These are phyloP conservation scores for Yamadazyma nakazawae DNA, from an alignment of 805 yeast genomes.

Conservation along the genomic window DNA sequence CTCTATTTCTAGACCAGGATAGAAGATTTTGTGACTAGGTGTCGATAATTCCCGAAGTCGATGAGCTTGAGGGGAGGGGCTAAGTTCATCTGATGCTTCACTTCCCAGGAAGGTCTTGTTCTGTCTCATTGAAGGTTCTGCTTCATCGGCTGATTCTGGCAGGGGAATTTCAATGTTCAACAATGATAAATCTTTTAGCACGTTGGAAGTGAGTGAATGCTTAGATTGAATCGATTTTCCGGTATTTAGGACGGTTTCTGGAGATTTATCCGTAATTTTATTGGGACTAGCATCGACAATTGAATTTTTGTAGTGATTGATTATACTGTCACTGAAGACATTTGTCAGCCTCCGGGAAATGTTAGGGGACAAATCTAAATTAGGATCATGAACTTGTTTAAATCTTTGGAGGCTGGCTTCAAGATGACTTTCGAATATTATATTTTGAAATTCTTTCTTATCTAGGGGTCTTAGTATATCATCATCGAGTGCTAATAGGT, in stretches of 20 bases:
- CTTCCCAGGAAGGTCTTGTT: not conserved
- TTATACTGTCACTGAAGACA: slow-evolving; percentile 2
- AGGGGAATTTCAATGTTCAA: not conserved
- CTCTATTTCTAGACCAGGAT: too few species aligned
- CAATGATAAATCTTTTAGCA: slow-evolving; percentile 6
- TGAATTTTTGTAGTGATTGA: slow-evolving; percentile 5
- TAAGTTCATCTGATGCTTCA: not conserved
- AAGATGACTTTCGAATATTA: slow-evolving; percentile 1
- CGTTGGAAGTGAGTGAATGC: slow-evolving; percentile 3
- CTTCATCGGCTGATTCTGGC: not conserved
- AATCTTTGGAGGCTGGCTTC: not conserved
- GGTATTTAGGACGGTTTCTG: not conserved
- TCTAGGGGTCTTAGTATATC: slow-evolving; percentile 1
- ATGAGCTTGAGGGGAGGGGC: too few species aligned
- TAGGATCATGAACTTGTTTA: not conserved
- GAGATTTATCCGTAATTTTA: not conserved
- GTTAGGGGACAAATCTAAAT: not conserved
- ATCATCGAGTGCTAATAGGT: not conserved
- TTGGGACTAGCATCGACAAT: not conserved
- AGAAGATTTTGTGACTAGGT: too few species aligned
- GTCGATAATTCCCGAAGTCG: too few species aligned
- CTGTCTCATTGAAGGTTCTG: not conserved
- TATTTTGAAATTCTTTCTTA: not conserved
- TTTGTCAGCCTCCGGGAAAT: too few species aligned
- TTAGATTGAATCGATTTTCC: not conserved